Base-by-base conservation (phyloP, 805 yeast genomes). In the Ogataea ramenticola region DNA sequence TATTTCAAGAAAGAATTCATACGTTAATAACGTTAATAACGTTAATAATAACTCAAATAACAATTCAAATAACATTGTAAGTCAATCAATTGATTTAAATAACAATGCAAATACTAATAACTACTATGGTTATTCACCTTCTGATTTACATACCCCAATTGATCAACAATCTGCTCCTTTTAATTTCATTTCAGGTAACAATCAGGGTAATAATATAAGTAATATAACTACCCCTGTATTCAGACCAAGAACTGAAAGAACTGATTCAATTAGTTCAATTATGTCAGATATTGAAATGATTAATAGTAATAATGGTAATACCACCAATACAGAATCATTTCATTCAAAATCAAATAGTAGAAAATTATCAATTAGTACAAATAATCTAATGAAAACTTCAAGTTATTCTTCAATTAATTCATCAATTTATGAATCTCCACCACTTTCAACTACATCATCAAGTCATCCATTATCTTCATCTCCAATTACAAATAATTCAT, bases 121-220 rank as follows among this genome's bases (percentile, higher is more conserved):
- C 26, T 21, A 8, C n/a, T 19, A 19, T 17, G 16, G 14, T 20
- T 9, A 35, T 35, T 19, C 39, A n/a, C 11, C 24, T 10, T 20
- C 39, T 14, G 41, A 39, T 30, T 39, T 29, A 14, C 24, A 40
- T 47, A 55, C 60, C 5, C 60, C 60, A 16, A 48, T 50, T 3
- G 58, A 51, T 17, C 59, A 55, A 34, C 40, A 21, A 30, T 2
- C 7, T 3, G 11, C 32, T 19, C 19, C 19, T 16, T 32, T 32
- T 15, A 12, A 27, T 11, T 39, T 39, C n/a, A 8, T 8, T 12
- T 4, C 15, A 4, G 10, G 14, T 20, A 22, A 12, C 3, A 7
- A 21, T 11, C 15, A 22, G 4, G 14, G 16, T 19, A 22, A 11
- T 12, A 7, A 24, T 7, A 32, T 7, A 4, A 4, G 15, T 34